Conservation (phyloP, 164 flowering plant genomes). For the Dillenia turbinata region DNA sequence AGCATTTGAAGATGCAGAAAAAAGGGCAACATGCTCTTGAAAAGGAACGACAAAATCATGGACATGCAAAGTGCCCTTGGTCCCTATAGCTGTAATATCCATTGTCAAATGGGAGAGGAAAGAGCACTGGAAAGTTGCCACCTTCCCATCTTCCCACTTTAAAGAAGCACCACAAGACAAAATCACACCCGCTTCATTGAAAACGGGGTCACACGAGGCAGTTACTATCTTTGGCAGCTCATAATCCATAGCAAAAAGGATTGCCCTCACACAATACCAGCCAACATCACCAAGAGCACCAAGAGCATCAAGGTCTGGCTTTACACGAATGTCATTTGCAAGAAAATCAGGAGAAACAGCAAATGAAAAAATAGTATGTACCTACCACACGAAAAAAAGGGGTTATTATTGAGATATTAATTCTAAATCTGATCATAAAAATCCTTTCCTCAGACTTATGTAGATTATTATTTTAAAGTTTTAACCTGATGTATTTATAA, state of each 20-base stretch:
- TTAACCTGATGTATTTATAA: too few species aligned
- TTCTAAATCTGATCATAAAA: too few species aligned
- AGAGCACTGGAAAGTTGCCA: conserved; percentile 61
- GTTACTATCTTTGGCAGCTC: conserved; percentile 58
- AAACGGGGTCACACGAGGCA: conserved; percentile 39
- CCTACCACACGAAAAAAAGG: conserved; percentile 23
- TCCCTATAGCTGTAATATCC: conserved; percentile 55
- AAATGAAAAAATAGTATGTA: conserved; percentile 39
- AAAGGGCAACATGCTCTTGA: conserved; percentile 43
- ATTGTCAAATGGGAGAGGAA: conserved; percentile 51
- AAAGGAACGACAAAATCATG: conserved; percentile 63
- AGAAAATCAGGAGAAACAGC: conserved; percentile 43
- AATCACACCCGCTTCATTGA: conserved; percentile 59
- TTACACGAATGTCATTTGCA: conserved; percentile 60
- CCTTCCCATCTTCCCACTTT: conserved; percentile 56
- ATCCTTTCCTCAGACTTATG: too few species aligned
- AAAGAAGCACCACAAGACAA: conserved; percentile 55
- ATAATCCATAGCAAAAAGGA: conserved; percentile 46
- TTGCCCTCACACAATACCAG: conserved; percentile 67
- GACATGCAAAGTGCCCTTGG: conserved; percentile 48
- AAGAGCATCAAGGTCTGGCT: conserved; percentile 69
- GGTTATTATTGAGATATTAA: neutral
- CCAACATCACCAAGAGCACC: conserved; percentile 78
- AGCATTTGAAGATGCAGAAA: conserved; percentile 19
- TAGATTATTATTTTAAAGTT: too few species aligned